phyloP scores from a whole-genome alignment of 495 filamentous ascomycete species.

The Trichoderma virens region DNA sequence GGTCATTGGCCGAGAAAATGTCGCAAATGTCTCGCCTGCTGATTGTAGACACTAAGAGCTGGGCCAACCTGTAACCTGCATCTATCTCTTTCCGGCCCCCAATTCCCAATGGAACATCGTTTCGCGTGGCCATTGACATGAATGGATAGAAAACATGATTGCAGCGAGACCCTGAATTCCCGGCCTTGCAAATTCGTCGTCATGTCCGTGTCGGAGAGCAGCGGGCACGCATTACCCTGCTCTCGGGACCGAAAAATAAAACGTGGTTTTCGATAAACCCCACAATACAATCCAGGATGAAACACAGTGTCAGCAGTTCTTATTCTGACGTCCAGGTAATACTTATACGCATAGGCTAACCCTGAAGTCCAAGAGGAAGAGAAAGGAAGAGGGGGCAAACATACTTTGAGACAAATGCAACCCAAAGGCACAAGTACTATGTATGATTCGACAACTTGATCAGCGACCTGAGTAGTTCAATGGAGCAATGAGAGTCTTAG shows the following conservation, averaged over 20 bases:
- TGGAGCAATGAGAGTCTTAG: neutral
- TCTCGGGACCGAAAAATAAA: constrained; percentile 4
- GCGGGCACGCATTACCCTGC: neutral
- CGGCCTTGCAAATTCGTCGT: neutral
- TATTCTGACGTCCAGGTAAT: neutral
- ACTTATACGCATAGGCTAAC: neutral
- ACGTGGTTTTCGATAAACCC: constrained; percentile 7
- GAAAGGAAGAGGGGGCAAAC: neutral
- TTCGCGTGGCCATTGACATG: too few relatives aligned
- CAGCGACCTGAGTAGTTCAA: neutral
- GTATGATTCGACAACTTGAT: neutral
- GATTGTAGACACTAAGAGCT: neutral
- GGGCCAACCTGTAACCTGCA: neutral
- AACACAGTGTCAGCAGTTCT: neutral
- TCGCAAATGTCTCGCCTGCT: neutral
- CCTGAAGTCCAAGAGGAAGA: neutral
- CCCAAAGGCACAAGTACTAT: neutral
- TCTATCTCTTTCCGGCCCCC: neutral
- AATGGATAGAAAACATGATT: neutral
- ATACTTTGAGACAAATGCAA: neutral
- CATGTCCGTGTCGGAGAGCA: neutral
- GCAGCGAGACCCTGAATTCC: neutral
- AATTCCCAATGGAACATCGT: too few relatives aligned
- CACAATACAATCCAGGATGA: neutral
- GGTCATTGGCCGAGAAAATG: neutral